These are phyloP conservation scores for Trichoderma sp. DNA, from an alignment of 2,329 filamentous ascomycete species.

Conservation along the genomic window DNA sequence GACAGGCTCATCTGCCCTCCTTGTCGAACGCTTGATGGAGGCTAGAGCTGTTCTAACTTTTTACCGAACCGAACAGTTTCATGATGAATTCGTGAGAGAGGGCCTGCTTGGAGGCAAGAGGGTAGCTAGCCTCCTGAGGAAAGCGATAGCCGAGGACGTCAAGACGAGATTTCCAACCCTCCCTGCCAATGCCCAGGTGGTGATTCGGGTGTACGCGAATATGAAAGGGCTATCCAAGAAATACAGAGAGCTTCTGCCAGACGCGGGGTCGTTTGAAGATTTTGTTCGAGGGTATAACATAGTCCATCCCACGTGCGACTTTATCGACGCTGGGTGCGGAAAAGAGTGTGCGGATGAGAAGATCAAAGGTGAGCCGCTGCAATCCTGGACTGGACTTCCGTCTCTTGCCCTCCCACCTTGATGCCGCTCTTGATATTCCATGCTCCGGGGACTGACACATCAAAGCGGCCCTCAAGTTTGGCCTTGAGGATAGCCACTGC, in stretches of 20 bases:
- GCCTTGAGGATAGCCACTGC: slow-evolving; percentile 45
- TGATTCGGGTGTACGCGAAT: slow-evolving; percentile 46
- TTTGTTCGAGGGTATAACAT: slow-evolving; percentile 50
- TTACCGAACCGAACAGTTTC: slow-evolving; percentile 36
- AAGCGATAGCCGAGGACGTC: slow-evolving; percentile 32
- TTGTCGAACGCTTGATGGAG: too few relatives aligned
- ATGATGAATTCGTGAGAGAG: slow-evolving; percentile 38
- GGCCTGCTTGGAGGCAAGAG: slow-evolving; percentile 39
- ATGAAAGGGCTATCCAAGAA: slow-evolving; percentile 40
- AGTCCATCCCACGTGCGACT: slow-evolving; percentile 42
- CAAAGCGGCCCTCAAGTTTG: slow-evolving; percentile 39
- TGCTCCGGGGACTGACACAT: slow-evolving; percentile 1
- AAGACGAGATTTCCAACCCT: slow-evolving; percentile 21
- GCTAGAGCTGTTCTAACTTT: neutral
- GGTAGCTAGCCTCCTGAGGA: slow-evolving; percentile 36
- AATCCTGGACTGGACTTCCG: neutral
- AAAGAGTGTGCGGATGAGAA: slow-evolving; percentile 49
- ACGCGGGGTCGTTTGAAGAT: slow-evolving; percentile 34
- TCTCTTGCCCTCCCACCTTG: neutral
- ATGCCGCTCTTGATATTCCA: neutral
- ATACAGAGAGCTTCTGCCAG: slow-evolving; percentile 40
- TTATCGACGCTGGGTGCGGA: slow-evolving; percentile 46
- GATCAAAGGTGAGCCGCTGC: slow-evolving; percentile 40
- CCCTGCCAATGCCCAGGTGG: slow-evolving; percentile 34
- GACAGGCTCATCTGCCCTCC: too few relatives aligned